Evolutionary conservation across 495 filamentous ascomycete species (phyloP).

Genomic region (Penicillium coprophilum): DNA sequence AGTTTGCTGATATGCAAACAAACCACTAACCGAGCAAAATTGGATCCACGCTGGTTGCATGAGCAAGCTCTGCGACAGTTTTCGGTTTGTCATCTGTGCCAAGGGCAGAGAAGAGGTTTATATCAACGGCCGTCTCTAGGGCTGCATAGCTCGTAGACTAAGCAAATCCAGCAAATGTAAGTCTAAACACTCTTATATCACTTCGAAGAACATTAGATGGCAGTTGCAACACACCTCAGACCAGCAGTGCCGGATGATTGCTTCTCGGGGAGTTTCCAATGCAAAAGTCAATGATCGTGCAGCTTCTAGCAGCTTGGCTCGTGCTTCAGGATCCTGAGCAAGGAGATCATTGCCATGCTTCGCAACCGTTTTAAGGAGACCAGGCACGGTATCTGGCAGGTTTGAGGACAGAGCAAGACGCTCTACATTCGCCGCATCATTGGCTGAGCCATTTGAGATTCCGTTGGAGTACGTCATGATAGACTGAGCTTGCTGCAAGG

Average conservation of each 20-base stretch:
- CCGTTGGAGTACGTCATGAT: background rate
- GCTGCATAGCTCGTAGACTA: slow-evolving; percentile 5
- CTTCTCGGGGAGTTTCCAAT: slow-evolving; percentile 29
- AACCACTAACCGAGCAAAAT: slow-evolving; percentile 19
- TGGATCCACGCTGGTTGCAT: slow-evolving; percentile 23
- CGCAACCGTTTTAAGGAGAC: background rate
- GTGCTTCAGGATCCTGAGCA: background rate
- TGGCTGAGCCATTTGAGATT: background rate
- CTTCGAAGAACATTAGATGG: background rate
- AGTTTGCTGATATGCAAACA: background rate
- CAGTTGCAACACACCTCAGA: slow-evolving; percentile 16
- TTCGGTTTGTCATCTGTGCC: slow-evolving; percentile 21
- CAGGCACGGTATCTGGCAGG: background rate
- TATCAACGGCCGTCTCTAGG: slow-evolving; percentile 19
- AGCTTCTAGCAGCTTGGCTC: slow-evolving; percentile 13
- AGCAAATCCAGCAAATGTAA: background rate
- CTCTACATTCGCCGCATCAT: background rate
- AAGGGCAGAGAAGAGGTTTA: slow-evolving; percentile 25
- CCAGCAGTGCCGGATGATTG: slow-evolving; percentile 29
- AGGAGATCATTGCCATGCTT: background rate
- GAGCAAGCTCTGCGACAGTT: slow-evolving; percentile 20
- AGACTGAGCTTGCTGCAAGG: background rate
- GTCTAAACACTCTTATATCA: background rate
- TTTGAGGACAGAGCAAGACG: slow-evolving; percentile 1
- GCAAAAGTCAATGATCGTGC: slow-evolving; percentile 18